A percentile compares a stretch with the other conserved stretches of the same genome.
phyloP scores from a whole-genome alignment of 2,329 filamentous ascomycete species.

The Neurospora sp. region DNA sequence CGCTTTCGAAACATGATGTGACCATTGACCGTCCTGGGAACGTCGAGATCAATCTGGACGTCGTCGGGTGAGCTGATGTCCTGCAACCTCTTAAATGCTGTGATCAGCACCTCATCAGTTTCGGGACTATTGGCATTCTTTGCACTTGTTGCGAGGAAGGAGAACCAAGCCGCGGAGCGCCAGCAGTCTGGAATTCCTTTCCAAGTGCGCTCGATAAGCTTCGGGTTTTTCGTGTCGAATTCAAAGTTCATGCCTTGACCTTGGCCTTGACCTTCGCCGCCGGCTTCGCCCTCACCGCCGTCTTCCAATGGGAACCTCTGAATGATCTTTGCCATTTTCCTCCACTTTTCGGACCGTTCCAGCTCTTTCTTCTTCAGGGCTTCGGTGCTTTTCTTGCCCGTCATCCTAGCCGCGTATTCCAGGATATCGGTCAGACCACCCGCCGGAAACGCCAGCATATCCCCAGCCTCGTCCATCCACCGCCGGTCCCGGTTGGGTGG shows the following conservation, averaged over 20 bases:
- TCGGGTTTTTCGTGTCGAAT: conserved; percentile 74
- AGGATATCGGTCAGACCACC: conserved; percentile 41
- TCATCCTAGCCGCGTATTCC: conserved; percentile 38
- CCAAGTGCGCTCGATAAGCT: conserved; percentile 87
- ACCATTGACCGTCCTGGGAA: conserved; percentile 84
- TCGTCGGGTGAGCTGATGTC: conserved; percentile 73
- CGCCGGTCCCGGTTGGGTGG: conserved; percentile 51
- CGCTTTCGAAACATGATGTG: conserved; percentile 95
- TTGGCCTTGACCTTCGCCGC: not conserved
- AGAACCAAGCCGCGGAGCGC: conserved; percentile 89
- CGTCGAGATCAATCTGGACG: conserved; percentile 93
- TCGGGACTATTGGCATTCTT: conserved; percentile 51
- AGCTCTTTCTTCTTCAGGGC: conserved; percentile 52
- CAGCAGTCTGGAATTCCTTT: conserved; percentile 96
- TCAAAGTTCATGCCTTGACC: conserved; percentile 55
- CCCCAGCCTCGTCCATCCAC: conserved; percentile 55
- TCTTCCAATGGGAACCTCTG: conserved; percentile 35
- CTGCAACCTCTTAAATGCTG: conserved; percentile 63
- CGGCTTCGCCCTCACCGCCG: conserved; percentile 3
- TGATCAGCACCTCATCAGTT: conserved; percentile 61
- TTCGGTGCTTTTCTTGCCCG: conserved; percentile 38
- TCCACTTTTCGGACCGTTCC: conserved; percentile 56
- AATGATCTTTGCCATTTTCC: conserved; percentile 52
- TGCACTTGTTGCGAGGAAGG: conserved; percentile 74
- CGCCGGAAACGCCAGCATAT: conserved; percentile 52